Base-by-base conservation (phyloP, 2,329 filamentous ascomycete genomes). In the Microdochium trichocladiopsis region DNA sequence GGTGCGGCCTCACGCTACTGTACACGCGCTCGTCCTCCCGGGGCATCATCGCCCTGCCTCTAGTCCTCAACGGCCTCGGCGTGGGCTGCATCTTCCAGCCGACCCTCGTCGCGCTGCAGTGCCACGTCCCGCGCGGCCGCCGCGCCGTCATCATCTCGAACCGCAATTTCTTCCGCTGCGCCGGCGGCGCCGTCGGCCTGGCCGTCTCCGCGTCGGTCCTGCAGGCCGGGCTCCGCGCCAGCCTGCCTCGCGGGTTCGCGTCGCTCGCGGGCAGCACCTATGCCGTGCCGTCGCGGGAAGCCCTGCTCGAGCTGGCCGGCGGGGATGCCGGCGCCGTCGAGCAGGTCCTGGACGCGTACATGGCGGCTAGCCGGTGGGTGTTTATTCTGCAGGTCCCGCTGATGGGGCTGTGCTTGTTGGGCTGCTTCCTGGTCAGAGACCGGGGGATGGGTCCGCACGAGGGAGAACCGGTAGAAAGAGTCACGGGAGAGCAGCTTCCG, bases 81-180 rank as follows among this genome's bases (percentile, higher is more conserved):
- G 68, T 82, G 1, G 83, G 83, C 1, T 72, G 70, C 53, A 65
- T 68, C 23, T 73, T 75, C 51, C 72, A 75, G 54, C 72, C 71
- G 4, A 74, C 72, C 0, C 68, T 86, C 0, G 73, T 84, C 4
- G 82, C 81, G 1, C 63, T 80, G 14, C 80, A 84, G 60, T 78
- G 80, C 0, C 79, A 84, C 61, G 76, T 73, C 22, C 69, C 72
- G 1, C 81, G 80, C 60, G 66, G 74, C 0, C 76, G 84, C 45
- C 73, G 83, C 21, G 83, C 83, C 1, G 77, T 86, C 1, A 76
- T 84, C 21, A 85, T 84, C 33, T 80, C 79, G 2, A 77, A 78
- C 50, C 73, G 83, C 1, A 86, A 86, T 57, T 86, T 86, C 60
- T 72, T 84, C 54, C 76, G 83, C 8, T 78, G 75, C 48, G 67